A percentile compares a stretch with the other conserved stretches of the same genome.
Evolutionary conservation across 1,284 basidiomycete species (phyloP).

Genomic region (Trametes sp.): DNA sequence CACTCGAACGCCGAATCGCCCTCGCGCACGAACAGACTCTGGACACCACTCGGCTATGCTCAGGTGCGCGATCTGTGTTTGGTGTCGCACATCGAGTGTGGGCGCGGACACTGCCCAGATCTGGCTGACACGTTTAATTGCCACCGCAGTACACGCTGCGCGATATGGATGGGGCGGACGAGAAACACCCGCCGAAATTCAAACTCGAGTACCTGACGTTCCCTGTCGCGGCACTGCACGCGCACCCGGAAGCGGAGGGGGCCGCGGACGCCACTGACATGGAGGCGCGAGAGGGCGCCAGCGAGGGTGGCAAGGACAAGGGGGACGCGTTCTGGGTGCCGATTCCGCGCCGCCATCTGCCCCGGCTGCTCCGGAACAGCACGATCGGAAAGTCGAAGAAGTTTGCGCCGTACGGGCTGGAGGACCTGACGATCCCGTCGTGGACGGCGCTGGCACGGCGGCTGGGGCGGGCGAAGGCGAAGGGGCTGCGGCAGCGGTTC

Average conservation of each 20-base stretch:
- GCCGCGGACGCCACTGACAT: constrained; percentile 8
- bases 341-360: constrained; percentile 73
- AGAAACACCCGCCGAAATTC: constrained; percentile 65
- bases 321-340: constrained; percentile 50
- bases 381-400: constrained; percentile 56
- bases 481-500: constrained; percentile 73
- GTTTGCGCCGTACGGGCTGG: constrained; percentile 76
- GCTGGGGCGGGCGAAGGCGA: constrained; percentile 61
- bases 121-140: constrained; percentile 20
- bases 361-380: constrained; percentile 57
- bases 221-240: constrained; percentile 49
- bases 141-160: constrained; percentile 77
- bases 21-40: constrained; percentile 71
- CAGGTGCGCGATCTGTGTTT: constrained; percentile 59
- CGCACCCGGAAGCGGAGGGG: constrained; percentile 38
- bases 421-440: constrained; percentile 79
- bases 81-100: constrained; percentile 6
- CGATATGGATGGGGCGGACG: constrained; percentile 63
- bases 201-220: constrained; percentile 85
- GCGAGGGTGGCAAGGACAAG: neutral
- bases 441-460: constrained; percentile 78
- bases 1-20: constrained; percentile 73
- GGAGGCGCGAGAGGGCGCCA: neutral
- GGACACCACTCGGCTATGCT: constrained; percentile 82
- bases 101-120: constrained; percentile 7